Evolutionary conservation across 2,329 filamentous ascomycete genomes (phyloP).

Genomic region (Aureobasidium musti): DNA sequence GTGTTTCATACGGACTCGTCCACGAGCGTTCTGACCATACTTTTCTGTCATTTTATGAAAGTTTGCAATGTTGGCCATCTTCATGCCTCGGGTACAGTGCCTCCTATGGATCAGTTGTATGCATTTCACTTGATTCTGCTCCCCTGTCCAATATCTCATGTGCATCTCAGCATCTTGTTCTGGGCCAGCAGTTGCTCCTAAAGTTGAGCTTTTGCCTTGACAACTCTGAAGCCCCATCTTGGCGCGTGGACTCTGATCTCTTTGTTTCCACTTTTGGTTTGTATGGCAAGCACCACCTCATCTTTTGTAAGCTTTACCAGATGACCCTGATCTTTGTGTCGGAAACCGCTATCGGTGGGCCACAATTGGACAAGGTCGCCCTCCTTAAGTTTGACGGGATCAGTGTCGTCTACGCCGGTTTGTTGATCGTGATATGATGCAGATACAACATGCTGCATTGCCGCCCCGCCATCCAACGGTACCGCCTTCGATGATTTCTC

Average conservation of each 20-base stretch:
- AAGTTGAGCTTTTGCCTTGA: conserved; percentile 41
- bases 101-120: neutral
- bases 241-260: conserved; percentile 62
- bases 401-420: conserved; percentile 50
- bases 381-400: conserved; percentile 56
- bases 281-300: conserved; percentile 62
- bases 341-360: conserved; percentile 63
- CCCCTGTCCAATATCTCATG: neutral
- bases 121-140: neutral
- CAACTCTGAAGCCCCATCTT: conserved; percentile 59
- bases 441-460: conserved; percentile 51
- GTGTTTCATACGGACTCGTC: neutral
- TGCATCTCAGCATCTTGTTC: neutral
- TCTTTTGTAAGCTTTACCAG: conserved; percentile 55
- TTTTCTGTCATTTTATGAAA: neutral
- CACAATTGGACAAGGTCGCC: conserved; percentile 61
- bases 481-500: conserved; percentile 45
- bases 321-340: conserved; percentile 59
- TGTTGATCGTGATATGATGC: conserved; percentile 53
- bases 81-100: neutral
- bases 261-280: conserved; percentile 43
- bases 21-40: neutral
- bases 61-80: conserved; percentile 9
- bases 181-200: conserved; percentile 6
- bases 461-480: conserved; percentile 57